Conservation (phyloP, 352 stramenopile species). For the Phytophthora pinifolia region DNA sequence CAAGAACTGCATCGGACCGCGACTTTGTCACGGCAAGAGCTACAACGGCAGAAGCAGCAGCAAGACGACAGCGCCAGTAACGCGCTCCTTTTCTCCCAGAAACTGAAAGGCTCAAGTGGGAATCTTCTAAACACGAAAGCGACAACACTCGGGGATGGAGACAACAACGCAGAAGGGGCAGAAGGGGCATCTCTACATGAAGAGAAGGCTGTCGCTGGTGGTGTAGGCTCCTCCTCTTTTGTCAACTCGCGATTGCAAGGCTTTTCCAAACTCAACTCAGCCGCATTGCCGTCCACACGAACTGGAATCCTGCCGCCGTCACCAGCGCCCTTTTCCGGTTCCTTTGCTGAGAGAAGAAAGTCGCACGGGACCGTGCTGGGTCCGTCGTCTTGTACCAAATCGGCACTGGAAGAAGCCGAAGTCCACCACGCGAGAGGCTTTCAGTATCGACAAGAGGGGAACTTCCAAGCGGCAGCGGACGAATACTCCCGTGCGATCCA, state of each 20-base stretch:
- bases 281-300: conserved; percentile 9
- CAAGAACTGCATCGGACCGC: conserved; percentile 30
- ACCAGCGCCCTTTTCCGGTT: conserved; percentile 3
- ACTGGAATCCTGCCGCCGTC: conserved; percentile 7
- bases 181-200: conserved; percentile 3
- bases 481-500: conserved; percentile 81
- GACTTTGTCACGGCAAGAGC: conserved; percentile 22
- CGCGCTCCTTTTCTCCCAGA: conserved; percentile 17
- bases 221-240: conserved; percentile 1
- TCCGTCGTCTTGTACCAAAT: background rate
- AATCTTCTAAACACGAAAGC: background rate
- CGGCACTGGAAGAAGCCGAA: conserved; percentile 41
- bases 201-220: conserved; percentile 2
- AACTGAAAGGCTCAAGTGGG: conserved; percentile 5
- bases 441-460: conserved; percentile 71
- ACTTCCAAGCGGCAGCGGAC: conserved; percentile 74
- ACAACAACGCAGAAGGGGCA: conserved; percentile 23
- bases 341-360: conserved; percentile 11
- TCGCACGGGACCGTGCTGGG: background rate
- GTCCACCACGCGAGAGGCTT: conserved; percentile 67
- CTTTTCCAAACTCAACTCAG: conserved; percentile 7
- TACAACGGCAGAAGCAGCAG: conserved; percentile 29
- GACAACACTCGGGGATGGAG: conserved; percentile 1
- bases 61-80: conserved; percentile 25
- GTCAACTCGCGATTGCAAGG: background rate